Conservation (phyloP, 345 rosid genomes). For the Boechera retrofracta region DNA sequence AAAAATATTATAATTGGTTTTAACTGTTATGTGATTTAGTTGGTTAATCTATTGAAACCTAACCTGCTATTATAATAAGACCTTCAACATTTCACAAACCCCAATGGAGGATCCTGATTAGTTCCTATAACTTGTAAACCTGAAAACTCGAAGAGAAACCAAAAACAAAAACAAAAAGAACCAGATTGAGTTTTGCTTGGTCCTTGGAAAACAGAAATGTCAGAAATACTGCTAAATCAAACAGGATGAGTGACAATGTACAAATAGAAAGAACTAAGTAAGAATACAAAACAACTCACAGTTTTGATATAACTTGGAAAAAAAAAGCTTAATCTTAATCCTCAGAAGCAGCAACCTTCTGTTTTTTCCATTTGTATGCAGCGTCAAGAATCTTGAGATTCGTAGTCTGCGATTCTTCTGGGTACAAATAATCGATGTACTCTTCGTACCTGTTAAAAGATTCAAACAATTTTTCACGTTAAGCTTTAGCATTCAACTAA, state of each 20-base stretch:
- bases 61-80: background rate
- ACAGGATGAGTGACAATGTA: slow-evolving; percentile 18
- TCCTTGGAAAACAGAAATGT: background rate
- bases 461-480: too few species aligned
- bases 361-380: slow-evolving; percentile 82
- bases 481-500: too few species aligned
- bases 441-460: too few species aligned
- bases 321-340: slow-evolving; percentile 38
- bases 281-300: slow-evolving; percentile 34
- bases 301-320: background rate
- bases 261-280: slow-evolving; percentile 21
- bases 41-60: background rate
- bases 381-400: slow-evolving; percentile 83
- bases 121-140: background rate
- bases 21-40: too few species aligned
- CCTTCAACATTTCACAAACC: background rate
- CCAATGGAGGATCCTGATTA: background rate
- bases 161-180: background rate
- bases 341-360: slow-evolving; percentile 55
- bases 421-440: too few species aligned
- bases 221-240: slow-evolving; percentile 1
- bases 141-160: background rate
- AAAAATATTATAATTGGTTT: too few species aligned
- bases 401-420: too few species aligned
- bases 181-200: background rate